A percentile compares a stretch with the other conserved stretches of the same genome.
phyloP scores from a whole-genome alignment of 176 grass and related monocot genomes.

The Oryza punctata region DNA sequence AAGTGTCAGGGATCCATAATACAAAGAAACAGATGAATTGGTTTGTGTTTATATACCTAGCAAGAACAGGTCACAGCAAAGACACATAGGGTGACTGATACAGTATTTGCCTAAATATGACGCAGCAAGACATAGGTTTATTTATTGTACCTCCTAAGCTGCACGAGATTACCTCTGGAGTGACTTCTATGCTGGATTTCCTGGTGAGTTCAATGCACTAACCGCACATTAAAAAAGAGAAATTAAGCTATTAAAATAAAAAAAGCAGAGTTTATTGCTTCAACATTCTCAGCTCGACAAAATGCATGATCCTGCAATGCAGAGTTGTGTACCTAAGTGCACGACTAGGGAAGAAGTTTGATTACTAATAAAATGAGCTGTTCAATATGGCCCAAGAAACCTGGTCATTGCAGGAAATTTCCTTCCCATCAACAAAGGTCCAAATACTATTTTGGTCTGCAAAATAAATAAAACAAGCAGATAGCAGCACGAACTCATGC shows the following conservation, averaged over 20 bases:
- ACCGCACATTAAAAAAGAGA: not conserved
- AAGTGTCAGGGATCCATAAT: not conserved
- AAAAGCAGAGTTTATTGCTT: not conserved
- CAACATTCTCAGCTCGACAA: not conserved
- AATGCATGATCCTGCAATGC: not conserved
- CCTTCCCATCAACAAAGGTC: not conserved
- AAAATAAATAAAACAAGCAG: not conserved
- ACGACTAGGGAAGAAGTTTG: not conserved
- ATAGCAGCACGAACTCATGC: not conserved
- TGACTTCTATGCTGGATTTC: not conserved
- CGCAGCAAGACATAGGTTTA: not conserved
- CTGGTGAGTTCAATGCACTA: not conserved
- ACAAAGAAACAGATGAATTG: not conserved
- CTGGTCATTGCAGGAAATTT: not conserved
- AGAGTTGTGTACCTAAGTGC: not conserved
- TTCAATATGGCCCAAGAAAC: not conserved
- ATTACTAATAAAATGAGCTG: not conserved
- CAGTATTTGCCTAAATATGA: constrained; percentile 1
- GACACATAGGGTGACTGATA: not conserved
- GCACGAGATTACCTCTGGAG: not conserved
- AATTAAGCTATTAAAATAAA: not conserved
- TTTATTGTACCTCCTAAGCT: not conserved
- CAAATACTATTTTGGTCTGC: not conserved
- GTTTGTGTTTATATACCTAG: not conserved
- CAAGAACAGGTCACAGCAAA: not conserved